phyloP scores from a whole-genome alignment of 495 filamentous ascomycete genomes.

The Bacidia rubella region DNA sequence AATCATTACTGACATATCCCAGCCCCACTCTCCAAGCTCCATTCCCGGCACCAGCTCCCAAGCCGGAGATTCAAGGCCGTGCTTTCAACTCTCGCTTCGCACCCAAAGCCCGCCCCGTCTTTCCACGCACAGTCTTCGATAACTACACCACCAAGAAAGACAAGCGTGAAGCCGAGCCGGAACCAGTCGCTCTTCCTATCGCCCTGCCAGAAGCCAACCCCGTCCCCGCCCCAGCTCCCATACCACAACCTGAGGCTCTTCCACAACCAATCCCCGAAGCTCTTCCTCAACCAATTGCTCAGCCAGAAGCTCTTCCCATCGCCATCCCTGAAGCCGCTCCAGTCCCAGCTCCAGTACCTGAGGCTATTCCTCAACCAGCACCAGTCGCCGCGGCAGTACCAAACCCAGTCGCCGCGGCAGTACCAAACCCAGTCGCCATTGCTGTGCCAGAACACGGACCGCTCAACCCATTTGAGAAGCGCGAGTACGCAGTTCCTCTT shows the following conservation, averaged over 20 bases:
- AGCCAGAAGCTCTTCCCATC: not conserved
- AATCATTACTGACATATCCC: not conserved
- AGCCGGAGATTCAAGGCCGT: constrained; percentile 12
- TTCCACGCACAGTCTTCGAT: constrained; percentile 11
- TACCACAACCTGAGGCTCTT: not conserved
- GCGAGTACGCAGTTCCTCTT: not conserved
- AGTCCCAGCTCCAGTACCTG: not conserved
- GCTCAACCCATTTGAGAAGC: not conserved
- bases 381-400: not conserved
- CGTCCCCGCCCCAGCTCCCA: not conserved
- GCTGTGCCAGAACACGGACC: not conserved
- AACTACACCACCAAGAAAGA: constrained; percentile 1
- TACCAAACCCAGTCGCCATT: not conserved
- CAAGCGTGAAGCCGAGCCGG: constrained; percentile 1
- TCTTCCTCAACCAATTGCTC: not conserved
- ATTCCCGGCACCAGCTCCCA: constrained; percentile 1
- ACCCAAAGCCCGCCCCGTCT: constrained; percentile 10
- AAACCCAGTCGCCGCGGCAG: not conserved
- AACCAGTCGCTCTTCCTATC: not conserved
- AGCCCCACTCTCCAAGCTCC: constrained; percentile 7
- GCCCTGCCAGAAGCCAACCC: not conserved
- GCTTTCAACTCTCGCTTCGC: constrained; percentile 12
- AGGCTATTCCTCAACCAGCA: too few species aligned
- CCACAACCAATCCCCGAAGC: not conserved
- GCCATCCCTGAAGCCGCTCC: constrained; percentile 1